These are phyloP conservation scores for Geosmithia putterillii DNA, from an alignment of 2,329 filamentous ascomycete species.

Conservation along the genomic window DNA sequence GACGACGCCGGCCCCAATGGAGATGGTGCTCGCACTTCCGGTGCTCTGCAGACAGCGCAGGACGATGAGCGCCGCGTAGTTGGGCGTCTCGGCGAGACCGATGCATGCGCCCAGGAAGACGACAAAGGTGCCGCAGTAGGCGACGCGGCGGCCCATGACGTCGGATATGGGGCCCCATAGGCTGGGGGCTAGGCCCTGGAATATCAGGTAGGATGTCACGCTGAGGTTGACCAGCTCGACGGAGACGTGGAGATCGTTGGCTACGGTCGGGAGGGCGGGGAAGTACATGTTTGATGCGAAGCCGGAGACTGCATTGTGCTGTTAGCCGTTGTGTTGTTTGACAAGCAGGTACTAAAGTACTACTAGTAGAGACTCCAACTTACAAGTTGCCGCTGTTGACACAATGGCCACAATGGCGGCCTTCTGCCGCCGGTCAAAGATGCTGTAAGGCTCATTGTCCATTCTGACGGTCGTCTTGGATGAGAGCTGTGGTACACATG, in stretches of 20 bases:
- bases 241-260: conserved; percentile 31
- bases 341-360: background rate
- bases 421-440: conserved; percentile 37
- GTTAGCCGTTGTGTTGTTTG: background rate
- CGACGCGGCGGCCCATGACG: conserved; percentile 36
- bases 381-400: conserved; percentile 38
- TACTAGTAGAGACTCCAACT: background rate
- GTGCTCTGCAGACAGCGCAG: conserved; percentile 44
- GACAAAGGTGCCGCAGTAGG: conserved; percentile 38
- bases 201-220: conserved; percentile 44
- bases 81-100: conserved; percentile 35
- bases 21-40: conserved; percentile 46
- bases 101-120: conserved; percentile 42
- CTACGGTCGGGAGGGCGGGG: conserved; percentile 35
- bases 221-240: conserved; percentile 33
- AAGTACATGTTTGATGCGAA: conserved; percentile 35
- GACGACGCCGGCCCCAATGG: conserved; percentile 45
- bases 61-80: conserved; percentile 36
- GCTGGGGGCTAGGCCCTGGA: conserved; percentile 47
- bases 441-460: conserved; percentile 24
- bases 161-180: conserved; percentile 46
- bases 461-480: too few species aligned
- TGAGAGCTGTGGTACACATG: too few species aligned
- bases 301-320: conserved; percentile 18
- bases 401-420: conserved; percentile 31